Base-by-base conservation (phyloP, 2,329 filamentous ascomycete genomes). In the Aureobasidium mangrovei region DNA sequence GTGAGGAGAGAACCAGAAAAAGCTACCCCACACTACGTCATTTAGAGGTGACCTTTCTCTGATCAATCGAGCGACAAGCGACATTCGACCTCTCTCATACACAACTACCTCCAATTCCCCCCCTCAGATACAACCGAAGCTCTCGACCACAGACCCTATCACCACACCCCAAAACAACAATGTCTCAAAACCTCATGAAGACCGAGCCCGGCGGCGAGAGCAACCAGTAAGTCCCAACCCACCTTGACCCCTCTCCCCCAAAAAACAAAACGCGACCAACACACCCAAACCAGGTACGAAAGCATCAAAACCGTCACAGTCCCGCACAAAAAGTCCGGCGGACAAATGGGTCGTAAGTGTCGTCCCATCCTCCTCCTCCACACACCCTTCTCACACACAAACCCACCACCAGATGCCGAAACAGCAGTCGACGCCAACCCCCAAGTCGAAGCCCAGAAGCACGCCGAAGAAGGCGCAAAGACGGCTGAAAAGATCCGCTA, bases 121-220 rank as follows among this genome's bases (percentile, higher is more conserved):
- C 18, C 18, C 18, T 18, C 18, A 18, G 18, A 18, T 18, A 18
- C 18, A 18, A 18, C 18, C 18, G 18, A 18, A 18, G 18, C 18
- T 18, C 18, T 18, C 1, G 18, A 18, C 18, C 18, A 18, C 18
- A 18, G 1, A 18, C 1, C 18, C 18, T 18, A 18, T 18, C 18
- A 18, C 18, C 18, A 18, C 18, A 18, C 18, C 18, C 18, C 1
- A 24, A 31, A 45, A 32, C 40, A 53, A 53, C 4, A 32, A 80
- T 81, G 77, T 74, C 77, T 57, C 67, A 71, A 18, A 74, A 75
- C 59, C 69, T 83, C 40, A 78, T 84, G 74, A 74, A 81, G 60
- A 82, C 78, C 31, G 76, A 76, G 55, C 72, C 73, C 18, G 81
- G 82, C 62, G 82, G 82, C 60, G 79, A 84, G 66, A 74, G 74